These are phyloP conservation scores for Hebeloma cylindrosporum DNA, from an alignment of 768 basidiomycete species.

Conservation along the genomic window DNA sequence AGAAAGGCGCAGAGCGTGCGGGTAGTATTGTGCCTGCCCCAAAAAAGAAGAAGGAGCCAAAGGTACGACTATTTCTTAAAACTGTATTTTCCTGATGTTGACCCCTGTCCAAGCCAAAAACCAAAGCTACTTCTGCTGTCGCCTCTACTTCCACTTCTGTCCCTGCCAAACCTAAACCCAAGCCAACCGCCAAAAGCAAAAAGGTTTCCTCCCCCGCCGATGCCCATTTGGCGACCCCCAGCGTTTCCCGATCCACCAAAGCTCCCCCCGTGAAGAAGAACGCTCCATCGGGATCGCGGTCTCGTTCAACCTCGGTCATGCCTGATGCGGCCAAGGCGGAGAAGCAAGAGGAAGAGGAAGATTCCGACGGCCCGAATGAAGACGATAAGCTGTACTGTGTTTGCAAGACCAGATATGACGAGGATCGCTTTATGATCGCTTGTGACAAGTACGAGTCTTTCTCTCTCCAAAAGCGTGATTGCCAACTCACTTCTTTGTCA, in stretches of 20 bases:
- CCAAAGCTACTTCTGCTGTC: constrained; percentile 25
- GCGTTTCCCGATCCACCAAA: constrained; percentile 19
- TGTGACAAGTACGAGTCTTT: constrained; percentile 90
- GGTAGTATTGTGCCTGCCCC: constrained; percentile 17
- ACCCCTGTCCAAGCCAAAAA: constrained; percentile 18
- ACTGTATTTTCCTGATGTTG: constrained; percentile 1
- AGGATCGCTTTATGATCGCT: constrained; percentile 89
- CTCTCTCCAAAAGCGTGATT: too few species aligned
- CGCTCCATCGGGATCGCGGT: constrained; percentile 43
- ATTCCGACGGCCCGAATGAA: constrained; percentile 41
- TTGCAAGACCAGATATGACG: constrained; percentile 85
- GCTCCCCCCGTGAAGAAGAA: constrained; percentile 35
- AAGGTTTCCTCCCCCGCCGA: neutral
- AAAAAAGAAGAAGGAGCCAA: constrained; percentile 44
- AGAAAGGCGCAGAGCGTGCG: constrained; percentile 24
- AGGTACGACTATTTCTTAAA: constrained; percentile 35
- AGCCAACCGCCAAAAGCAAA: constrained; percentile 10
- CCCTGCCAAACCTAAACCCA: too few species aligned
- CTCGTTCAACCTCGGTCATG: constrained; percentile 71
- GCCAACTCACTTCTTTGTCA: constrained; percentile 1
- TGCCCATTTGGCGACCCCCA: neutral
- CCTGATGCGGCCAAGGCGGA: constrained; percentile 44
- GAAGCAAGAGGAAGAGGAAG: constrained; percentile 49
- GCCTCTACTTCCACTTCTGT: too few species aligned
- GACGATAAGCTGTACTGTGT: constrained; percentile 85